phyloP scores from a whole-genome alignment of 106 monocot genomes.

The Narthecium ossifragum region DNA sequence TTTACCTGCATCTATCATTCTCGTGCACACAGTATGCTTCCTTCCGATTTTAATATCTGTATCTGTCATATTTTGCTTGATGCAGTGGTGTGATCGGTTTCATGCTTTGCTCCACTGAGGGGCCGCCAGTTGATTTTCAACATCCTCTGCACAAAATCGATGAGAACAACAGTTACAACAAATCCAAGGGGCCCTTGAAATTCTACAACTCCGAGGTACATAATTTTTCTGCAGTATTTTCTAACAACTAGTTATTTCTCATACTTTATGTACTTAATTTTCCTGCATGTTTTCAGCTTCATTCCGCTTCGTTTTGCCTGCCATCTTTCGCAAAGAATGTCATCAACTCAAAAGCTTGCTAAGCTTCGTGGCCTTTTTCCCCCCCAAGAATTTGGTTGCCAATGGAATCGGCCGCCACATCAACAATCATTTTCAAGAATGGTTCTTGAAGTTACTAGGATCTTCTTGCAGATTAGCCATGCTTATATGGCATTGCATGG shows the following conservation, averaged over 20 bases:
- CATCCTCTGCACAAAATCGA: slow-evolving; percentile 62
- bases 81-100: slow-evolving; percentile 95
- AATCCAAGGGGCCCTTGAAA: slow-evolving; percentile 56
- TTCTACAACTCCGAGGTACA: slow-evolving; percentile 82
- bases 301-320: slow-evolving; percentile 82
- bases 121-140: slow-evolving; percentile 68
- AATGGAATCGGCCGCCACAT: too few species aligned
- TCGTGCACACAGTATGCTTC: too few species aligned
- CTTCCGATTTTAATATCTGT: too few species aligned
- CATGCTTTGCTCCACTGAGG: slow-evolving; percentile 98
- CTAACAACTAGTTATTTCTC: not conserved
- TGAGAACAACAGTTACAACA: slow-evolving; percentile 33
- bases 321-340: slow-evolving; percentile 89
- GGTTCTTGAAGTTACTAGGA: too few species aligned
- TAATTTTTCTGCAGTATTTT: not conserved
- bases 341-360: slow-evolving; percentile 38
- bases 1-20: too few species aligned
- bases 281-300: slow-evolving; percentile 50
- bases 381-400: too few species aligned
- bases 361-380: too few species aligned
- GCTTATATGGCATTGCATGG: too few species aligned
- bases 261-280: not conserved
- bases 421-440: too few species aligned
- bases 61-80: not conserved
- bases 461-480: too few species aligned